A percentile compares a stretch with the other conserved stretches of the same genome.
Conservation (phyloP, 1,284 basidiomycete genomes). For the Marasmius sp. region DNA sequence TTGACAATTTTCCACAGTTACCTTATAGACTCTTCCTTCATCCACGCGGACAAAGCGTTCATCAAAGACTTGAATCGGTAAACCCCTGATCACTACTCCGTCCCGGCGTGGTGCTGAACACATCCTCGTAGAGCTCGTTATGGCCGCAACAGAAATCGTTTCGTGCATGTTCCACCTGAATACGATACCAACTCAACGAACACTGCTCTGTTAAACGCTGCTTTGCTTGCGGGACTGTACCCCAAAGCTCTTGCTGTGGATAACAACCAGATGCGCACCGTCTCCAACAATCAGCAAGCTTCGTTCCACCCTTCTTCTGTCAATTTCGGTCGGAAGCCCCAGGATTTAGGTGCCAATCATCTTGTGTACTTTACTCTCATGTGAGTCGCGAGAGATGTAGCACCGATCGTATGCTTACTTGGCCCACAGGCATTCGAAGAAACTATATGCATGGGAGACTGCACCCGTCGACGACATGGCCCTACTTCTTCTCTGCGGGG, state of each 20-base stretch:
- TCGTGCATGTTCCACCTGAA: slow-evolving; percentile 75
- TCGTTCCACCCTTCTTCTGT: slow-evolving; percentile 93
- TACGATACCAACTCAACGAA: slow-evolving; percentile 73
- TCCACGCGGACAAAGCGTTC: slow-evolving; percentile 68
- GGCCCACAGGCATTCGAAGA: slow-evolving; percentile 78
- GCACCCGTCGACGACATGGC: slow-evolving; percentile 87
- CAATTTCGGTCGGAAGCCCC: slow-evolving; percentile 72
- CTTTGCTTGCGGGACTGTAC: slow-evolving; percentile 86
- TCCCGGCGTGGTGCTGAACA: slow-evolving; percentile 3
- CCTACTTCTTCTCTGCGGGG: slow-evolving; percentile 87
- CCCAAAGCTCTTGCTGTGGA: slow-evolving; percentile 88
- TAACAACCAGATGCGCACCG: slow-evolving; percentile 67
- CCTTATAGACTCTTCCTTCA: slow-evolving; percentile 87
- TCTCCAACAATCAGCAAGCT: slow-evolving; percentile 84
- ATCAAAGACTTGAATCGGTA: slow-evolving; percentile 75
- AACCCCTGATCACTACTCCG: slow-evolving; percentile 12
- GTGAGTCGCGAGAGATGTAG: slow-evolving; percentile 41
- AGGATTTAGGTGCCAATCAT: slow-evolving; percentile 75
- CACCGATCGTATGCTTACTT: slow-evolving; percentile 12
- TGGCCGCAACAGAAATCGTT: slow-evolving; percentile 70
- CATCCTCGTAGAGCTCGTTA: slow-evolving; percentile 64
- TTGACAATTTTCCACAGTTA: slow-evolving; percentile 44
- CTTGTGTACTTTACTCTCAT: slow-evolving; percentile 90
- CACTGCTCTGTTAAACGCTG: slow-evolving; percentile 73
- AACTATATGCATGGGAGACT: slow-evolving; percentile 96